Conservation (phyloP, 2,329 filamentous ascomycete genomes). For the Clarireedia hainanense region DNA sequence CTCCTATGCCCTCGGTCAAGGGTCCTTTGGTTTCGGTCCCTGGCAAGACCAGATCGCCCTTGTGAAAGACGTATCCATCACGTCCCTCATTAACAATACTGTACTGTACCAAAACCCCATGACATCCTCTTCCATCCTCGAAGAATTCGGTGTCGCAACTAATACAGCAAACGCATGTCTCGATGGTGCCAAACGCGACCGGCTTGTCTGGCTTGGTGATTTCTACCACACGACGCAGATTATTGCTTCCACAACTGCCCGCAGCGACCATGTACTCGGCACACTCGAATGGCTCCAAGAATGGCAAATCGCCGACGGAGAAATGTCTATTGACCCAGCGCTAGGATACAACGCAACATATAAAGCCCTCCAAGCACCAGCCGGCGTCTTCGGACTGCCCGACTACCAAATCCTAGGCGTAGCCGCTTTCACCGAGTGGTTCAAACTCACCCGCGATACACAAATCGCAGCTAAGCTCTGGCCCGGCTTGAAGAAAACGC, state of each 20-base stretch:
- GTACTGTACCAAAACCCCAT: constrained; percentile 29
- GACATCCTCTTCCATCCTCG: constrained; percentile 23
- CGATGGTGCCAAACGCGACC: constrained; percentile 36
- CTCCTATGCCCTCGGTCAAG: constrained; percentile 14
- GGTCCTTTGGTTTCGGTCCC: constrained; percentile 35
- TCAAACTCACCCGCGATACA: not conserved
- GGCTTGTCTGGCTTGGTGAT: constrained; percentile 36
- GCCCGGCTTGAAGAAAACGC: not conserved
- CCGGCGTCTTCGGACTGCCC: not conserved
- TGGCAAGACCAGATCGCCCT: constrained; percentile 34
- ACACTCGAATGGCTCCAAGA: no score
- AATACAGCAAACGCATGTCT: constrained; percentile 33
- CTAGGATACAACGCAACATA: no score
- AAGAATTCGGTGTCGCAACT: constrained; percentile 32
- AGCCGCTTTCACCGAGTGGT: not conserved
- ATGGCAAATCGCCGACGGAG: no score
- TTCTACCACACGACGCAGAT: constrained; percentile 35
- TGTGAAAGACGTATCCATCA: constrained; percentile 30
- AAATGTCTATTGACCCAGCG: no score
- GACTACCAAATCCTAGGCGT: constrained; percentile 1
- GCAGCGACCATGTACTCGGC: constrained; percentile 4
- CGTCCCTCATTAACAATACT: constrained; percentile 25
- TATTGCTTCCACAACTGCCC: constrained; percentile 30
- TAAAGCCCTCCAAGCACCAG: not conserved
- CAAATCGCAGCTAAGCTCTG: not conserved